phyloP scores from a whole-genome alignment of 495 filamentous ascomycete species.

The Neurospora sp. region DNA sequence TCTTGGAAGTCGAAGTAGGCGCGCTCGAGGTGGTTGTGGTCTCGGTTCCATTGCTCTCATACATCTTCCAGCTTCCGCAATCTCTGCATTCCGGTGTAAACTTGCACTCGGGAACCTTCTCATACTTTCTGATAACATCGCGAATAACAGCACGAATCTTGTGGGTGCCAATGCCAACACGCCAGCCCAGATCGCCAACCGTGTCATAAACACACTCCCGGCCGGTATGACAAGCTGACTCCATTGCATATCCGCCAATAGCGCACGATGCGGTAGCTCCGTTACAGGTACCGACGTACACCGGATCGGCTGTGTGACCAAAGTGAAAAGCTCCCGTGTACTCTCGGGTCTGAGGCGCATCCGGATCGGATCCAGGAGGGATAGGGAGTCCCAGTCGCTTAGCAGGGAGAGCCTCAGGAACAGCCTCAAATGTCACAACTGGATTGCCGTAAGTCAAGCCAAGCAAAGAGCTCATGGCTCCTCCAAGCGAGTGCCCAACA shows the following conservation, averaged over 20 bases:
- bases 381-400: conserved; percentile 75
- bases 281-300: conserved; percentile 92
- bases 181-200: conserved; percentile 80
- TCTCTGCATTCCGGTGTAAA: conserved; percentile 72
- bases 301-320: conserved; percentile 89
- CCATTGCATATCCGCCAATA: conserved; percentile 88
- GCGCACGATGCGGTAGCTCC: conserved; percentile 79
- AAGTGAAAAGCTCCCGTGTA: conserved; percentile 84
- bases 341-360: conserved; percentile 55
- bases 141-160: conserved; percentile 75
- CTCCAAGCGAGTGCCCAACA: conserved; percentile 82
- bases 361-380: conserved; percentile 66
- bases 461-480: conserved; percentile 72
- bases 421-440: conserved; percentile 79
- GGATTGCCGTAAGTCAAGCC: conserved; percentile 87
- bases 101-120: conserved; percentile 62
- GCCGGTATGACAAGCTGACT: conserved; percentile 83
- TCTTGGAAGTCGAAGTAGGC: conserved; percentile 46
- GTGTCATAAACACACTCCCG: conserved; percentile 84
- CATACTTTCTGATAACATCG: conserved; percentile 76
- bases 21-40: conserved; percentile 53
- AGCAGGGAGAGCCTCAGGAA: conserved; percentile 81
- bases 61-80: conserved; percentile 90
- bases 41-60: conserved; percentile 76
- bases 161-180: conserved; percentile 76